A percentile compares a stretch with the other conserved stretches of the same genome.
Conservation (phyloP, 176 grass and related monocot genomes). For the barley (Hordeum vulgare) region MorexV3_pseudomolecules_assembly NC_058524.1:53982864-53983363, state of each 20-base stretch:
- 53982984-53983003: background rate
- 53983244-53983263: no score
- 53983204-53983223: no score
- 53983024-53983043: background rate
- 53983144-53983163: background rate
- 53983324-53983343: no score
- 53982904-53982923: background rate
- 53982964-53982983: background rate
- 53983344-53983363: no score
- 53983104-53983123: background rate
- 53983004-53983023: background rate
- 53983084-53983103: background rate
- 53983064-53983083: background rate
- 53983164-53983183: background rate
- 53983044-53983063: constrained; percentile 17
- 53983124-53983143: background rate
- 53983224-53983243: no score
- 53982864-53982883: no score
- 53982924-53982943: background rate
- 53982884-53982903: background rate
- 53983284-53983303: background rate
- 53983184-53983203: background rate
- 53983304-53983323: no score
- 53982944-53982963: background rate
- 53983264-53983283: background rate